Conservation (phyloP, 176 grass and related monocot species). For the Canna indica region DNA sequence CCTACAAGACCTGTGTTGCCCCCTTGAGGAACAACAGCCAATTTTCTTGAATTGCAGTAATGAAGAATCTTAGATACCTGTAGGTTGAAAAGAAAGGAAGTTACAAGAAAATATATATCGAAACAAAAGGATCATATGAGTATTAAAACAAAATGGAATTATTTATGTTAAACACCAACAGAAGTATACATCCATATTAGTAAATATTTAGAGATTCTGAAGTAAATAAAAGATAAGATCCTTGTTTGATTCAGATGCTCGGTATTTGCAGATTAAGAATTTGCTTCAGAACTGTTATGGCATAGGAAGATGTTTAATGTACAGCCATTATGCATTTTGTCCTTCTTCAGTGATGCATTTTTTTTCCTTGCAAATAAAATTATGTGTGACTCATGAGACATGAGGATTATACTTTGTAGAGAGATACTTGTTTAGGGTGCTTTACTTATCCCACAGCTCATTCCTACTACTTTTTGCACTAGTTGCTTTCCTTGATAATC, state of each 20-base stretch:
- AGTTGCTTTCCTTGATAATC: too few species aligned
- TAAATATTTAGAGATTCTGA: too few species aligned
- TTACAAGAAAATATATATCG: conserved; percentile 1
- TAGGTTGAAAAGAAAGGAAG: conserved; percentile 24
- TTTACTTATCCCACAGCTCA: too few species aligned
- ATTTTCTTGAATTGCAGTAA: conserved; percentile 68
- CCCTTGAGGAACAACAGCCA: conserved; percentile 86
- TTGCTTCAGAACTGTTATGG: not conserved
- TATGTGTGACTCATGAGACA: not conserved
- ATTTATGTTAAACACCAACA: not conserved
- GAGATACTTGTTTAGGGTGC: not conserved
- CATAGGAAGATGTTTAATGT: not conserved
- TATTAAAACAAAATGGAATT: not conserved
- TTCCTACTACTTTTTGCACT: too few species aligned
- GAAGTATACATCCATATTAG: too few species aligned
- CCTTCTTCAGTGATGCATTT: not conserved
- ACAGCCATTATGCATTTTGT: not conserved
- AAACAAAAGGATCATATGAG: conserved; percentile 14
- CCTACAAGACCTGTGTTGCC: conserved; percentile 97
- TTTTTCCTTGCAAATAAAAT: not conserved
- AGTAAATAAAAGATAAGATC: too few species aligned
- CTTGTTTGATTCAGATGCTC: not conserved
- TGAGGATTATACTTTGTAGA: not conserved
- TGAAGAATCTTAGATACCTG: conserved; percentile 97
- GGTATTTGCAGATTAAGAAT: not conserved